These are phyloP conservation scores for Suhomyces sp. DNA, from an alignment of 805 yeast genomes.

Conservation along the genomic window DNA sequence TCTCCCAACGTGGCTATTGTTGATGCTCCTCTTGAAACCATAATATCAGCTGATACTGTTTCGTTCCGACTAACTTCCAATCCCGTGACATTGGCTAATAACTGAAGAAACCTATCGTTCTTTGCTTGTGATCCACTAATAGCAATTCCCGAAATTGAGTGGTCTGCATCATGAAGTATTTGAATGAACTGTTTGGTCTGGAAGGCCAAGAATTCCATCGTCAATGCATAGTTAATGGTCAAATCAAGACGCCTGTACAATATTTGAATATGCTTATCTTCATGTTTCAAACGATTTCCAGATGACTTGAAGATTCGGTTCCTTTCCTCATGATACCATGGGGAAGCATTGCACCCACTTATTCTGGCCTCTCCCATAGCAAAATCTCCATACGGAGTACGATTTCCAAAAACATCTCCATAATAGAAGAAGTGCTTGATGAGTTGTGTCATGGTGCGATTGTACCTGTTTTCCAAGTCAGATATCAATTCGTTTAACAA, in stretches of 20 bases:
- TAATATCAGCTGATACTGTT: slow-evolving; percentile 13
- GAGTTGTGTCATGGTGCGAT: slow-evolving; percentile 21
- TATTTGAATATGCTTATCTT: background rate
- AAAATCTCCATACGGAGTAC: slow-evolving; percentile 56
- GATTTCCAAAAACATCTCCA: slow-evolving; percentile 59
- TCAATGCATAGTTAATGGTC: slow-evolving; percentile 43
- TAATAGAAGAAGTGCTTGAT: slow-evolving; percentile 43
- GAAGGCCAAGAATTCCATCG: slow-evolving; percentile 51
- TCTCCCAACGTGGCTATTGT: slow-evolving; percentile 9
- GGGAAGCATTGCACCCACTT: slow-evolving; percentile 39
- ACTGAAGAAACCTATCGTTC: slow-evolving; percentile 39
- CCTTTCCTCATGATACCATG: background rate
- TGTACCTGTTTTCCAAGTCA: slow-evolving; percentile 17
- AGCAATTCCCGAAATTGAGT: slow-evolving; percentile 30
- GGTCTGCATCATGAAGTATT: slow-evolving; percentile 21
- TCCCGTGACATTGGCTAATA: slow-evolving; percentile 18
- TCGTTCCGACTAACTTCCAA: slow-evolving; percentile 2
- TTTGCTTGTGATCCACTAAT: slow-evolving; percentile 56
- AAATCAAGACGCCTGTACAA: no score
- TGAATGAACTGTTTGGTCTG: slow-evolving; percentile 44
- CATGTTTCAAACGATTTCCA: no score
- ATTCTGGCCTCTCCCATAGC: slow-evolving; percentile 48
- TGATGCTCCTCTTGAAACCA: slow-evolving; percentile 28
- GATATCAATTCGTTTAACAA: slow-evolving; percentile 24
- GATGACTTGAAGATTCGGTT: no score